Percentiles rank a stretch among this genome's conserved stretches.
Conservation (phyloP, 371 early-diverging fungal species). For the Apophysomyces variabilis region DNA sequence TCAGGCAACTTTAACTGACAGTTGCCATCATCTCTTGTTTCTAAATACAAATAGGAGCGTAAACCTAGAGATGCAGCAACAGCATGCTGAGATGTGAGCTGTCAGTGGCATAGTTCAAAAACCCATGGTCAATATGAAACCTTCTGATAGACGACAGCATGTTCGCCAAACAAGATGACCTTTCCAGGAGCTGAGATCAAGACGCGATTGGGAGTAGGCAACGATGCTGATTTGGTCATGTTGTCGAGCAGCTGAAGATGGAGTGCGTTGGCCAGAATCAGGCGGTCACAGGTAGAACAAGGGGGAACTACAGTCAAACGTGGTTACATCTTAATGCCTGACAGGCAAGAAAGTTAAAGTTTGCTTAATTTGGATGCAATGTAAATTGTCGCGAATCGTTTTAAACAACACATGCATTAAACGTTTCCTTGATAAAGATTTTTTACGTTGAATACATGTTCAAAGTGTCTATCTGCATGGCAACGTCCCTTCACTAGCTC, state of each 20-base stretch:
- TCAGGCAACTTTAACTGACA: conserved; percentile 59
- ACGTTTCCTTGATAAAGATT: too few species aligned
- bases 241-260: neutral
- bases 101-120: neutral
- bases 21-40: conserved; percentile 42
- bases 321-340: too few species aligned
- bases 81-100: conserved; percentile 40
- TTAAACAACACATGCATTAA: too few species aligned
- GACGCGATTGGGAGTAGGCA: conserved; percentile 19
- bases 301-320: too few species aligned
- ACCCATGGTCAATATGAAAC: conserved; percentile 39
- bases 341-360: too few species aligned
- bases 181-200: conserved; percentile 91
- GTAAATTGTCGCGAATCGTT: too few species aligned
- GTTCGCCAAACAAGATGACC: conserved; percentile 97
- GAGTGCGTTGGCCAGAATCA: too few species aligned
- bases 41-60: conserved; percentile 63
- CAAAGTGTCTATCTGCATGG: too few species aligned
- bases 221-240: neutral
- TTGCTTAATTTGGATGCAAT: too few species aligned
- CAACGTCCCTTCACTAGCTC: too few species aligned
- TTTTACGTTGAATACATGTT: too few species aligned
- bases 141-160: conserved; percentile 96
- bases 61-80: conserved; percentile 78
- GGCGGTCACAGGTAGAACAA: neutral